Base-by-base conservation (phyloP, 2,329 filamentous ascomycete species). In the Sporothrix sp. region DNA sequence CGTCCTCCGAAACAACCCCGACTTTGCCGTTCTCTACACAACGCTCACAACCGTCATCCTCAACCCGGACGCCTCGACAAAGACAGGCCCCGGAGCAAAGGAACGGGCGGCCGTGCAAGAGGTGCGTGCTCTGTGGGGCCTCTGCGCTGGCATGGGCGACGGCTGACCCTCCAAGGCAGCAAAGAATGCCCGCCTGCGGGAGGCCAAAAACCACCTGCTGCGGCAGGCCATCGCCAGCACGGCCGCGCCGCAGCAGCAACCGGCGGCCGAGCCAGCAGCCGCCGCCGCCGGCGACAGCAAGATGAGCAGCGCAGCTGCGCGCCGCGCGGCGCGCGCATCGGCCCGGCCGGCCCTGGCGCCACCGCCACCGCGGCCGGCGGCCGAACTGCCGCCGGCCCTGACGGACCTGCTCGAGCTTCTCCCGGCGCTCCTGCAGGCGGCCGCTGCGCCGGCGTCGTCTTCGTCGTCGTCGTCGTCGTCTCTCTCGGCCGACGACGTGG, bases 1-100 rank as follows among this genome's bases (percentile, higher is more conserved):
- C 0, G 66, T 82, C 16, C 62, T 84, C 1, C 63, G 71, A 48
- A 70, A 68, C 52, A 82, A 83, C 55, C 79, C 79, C 0, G 71
- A 76, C 20, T 84, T 83, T 58, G 74, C 75, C n/a, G 67, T 69
- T 30, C 69, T 84, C 5, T 78, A 82, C 62, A 68, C 65, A 14
- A 75, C 69, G 11, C 66, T 84, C 40, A 76, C 73, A 7, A 73
- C 69, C 1, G 68, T 68, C 2, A 62, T 81, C 23, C 69, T 84
- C 5, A 78, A 79, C 56, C 63, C 72, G 0, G 75, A 82, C 62
- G 78, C 75, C 2, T 78, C 79, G 8, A 78, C 76, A 2, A 77
- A 71, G 58, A 65, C 70, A n/a, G 69, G 74, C 56, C 65, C 69
- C n/a, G 65, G 67, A 2, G 69, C 69, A 14, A 72, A 73, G 56